Conservation (phyloP, 73 alveolate genomes). For the Tetrahymena elliotti region DNA sequence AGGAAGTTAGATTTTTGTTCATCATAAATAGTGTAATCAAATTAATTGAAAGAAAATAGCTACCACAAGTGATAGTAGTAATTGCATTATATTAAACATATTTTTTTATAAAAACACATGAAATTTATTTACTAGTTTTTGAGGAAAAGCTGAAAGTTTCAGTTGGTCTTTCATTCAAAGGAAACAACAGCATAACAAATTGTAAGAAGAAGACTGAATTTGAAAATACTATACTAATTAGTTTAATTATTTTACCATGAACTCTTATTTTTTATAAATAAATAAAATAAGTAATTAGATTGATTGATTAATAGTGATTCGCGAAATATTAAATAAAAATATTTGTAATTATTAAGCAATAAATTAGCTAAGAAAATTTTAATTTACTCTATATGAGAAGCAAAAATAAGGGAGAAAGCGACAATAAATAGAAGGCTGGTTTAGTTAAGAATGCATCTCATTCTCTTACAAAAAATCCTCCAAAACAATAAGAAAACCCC, state of each 20-base stretch:
- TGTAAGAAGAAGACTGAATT: not conserved
- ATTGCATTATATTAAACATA: too few relatives aligned
- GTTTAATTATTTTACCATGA: not conserved
- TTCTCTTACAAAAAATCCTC: not conserved
- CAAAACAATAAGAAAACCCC: not conserved
- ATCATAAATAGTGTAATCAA: not conserved
- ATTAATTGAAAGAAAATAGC: not conserved
- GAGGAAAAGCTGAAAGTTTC: not conserved
- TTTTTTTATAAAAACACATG: not conserved
- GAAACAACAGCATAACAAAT: not conserved
- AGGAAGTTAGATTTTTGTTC: not conserved
- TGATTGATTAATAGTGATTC: not conserved
- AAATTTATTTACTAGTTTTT: too few relatives aligned
- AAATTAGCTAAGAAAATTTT: not conserved
- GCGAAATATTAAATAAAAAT: not conserved
- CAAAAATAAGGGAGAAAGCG: not conserved
- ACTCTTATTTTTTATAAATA: not conserved
- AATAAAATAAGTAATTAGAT: not conserved
- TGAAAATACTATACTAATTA: not conserved
- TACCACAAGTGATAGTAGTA: not conserved
- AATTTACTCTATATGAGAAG: not conserved
- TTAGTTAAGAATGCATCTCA: not conserved
- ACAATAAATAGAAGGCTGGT: not conserved
- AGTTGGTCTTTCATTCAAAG: not conserved
- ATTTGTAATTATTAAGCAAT: not conserved